phyloP scores from a whole-genome alignment of 2,329 filamentous ascomycete genomes.

The Penicillium sp. region DNA sequence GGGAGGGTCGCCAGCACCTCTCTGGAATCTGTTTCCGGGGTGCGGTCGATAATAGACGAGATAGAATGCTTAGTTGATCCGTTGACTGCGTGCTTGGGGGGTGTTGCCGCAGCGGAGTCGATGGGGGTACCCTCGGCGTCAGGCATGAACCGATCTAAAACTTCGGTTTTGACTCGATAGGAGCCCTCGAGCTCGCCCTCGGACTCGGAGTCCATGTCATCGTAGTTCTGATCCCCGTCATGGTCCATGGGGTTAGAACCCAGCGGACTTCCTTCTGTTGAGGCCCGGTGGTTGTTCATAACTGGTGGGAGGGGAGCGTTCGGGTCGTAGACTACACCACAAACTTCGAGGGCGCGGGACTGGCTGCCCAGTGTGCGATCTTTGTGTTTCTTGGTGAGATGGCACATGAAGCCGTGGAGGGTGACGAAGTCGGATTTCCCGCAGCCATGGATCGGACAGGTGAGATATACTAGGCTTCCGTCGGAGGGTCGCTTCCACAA shows the following conservation, averaged over 20 bases:
- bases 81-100: constrained; percentile 21
- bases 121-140: constrained; percentile 11
- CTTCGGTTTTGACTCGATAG: constrained; percentile 32
- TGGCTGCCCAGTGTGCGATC: constrained; percentile 42
- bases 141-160: constrained; percentile 22
- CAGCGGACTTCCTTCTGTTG: constrained; percentile 36
- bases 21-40: constrained; percentile 26
- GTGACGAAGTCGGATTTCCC: constrained; percentile 43
- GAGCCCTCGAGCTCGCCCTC: constrained; percentile 25
- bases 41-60: constrained; percentile 40
- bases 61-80: constrained; percentile 40
- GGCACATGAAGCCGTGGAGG: constrained; percentile 44
- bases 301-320: constrained; percentile 38
- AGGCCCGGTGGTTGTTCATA: constrained; percentile 31
- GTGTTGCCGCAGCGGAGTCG: constrained; percentile 11
- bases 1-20: constrained; percentile 23
- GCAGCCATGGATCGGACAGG: constrained; percentile 39
- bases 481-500: constrained; percentile 43
- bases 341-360: constrained; percentile 41
- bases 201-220: constrained; percentile 32
- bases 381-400: constrained; percentile 44
- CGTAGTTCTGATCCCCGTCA: constrained; percentile 32
- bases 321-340: constrained; percentile 39
- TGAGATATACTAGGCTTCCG: constrained; percentile 39
- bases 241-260: constrained; percentile 30